Evolutionary conservation across 257 asterid genomes (phyloP), one percentile per base, ranked within the genome.

Genomic region (Nicotiana obtusifolia): DNA sequence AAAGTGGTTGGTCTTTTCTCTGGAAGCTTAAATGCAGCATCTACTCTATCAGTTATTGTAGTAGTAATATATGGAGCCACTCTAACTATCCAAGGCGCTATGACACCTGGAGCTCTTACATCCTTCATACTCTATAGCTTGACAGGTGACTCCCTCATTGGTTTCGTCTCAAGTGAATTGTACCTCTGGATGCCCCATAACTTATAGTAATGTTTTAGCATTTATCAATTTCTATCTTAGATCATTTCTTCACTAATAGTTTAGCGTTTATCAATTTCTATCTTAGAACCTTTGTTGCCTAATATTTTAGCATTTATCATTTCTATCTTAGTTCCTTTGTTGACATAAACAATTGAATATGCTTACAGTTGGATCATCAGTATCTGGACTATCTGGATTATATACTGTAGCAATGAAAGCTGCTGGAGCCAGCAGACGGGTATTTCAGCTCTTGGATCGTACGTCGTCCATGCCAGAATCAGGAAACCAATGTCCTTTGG

Each of bases 371-470:
- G 98, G 98, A 71, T 84, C 95, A 9, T 90, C 97, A 9, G 83
- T 91, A 87, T 90, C 98, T 59, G 88, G 90, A 61, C 80, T 94
- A 66, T 94, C 97, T 11, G 90, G 95, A 73, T 82, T 91, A 80
- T 92, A 94, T 83, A 92, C 97, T 22, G 86, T 83, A 20, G 88
- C 93, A 71, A 94, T 94, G 98, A 94, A 92, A 91, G 97, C 98
- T 69, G 98, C 98, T 66, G 97, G 98, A 83, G 97, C 98, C 56
- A 94, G 97, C 86, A 90, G 97, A 87, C 85, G 98, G 80, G 98
- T 94, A 87, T 92, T 92, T 84, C 97, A 92, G 86, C 89, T 94
- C 81, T 78, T 94, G 59, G 98, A 93, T 80, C 94, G 95, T 49
- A 89, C 79, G 81, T 91, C 97, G 22, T 61, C 91, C 87, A 91